Evolutionary conservation across 2,329 filamentous ascomycete genomes (phyloP).

Genomic region (Ambrosiella cleistominuta): DNA sequence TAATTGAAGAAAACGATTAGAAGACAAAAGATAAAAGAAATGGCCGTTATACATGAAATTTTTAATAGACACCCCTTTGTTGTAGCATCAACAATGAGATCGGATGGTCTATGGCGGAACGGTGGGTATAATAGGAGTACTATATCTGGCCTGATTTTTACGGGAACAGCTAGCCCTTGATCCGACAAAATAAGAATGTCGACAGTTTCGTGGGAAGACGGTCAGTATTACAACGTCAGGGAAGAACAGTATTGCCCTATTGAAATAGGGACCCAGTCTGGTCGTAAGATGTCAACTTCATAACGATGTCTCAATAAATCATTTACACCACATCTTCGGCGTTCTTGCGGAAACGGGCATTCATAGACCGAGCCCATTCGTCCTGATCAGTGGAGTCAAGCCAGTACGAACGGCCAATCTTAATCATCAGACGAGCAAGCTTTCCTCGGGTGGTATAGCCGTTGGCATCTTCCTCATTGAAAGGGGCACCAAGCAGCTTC

Average conservation of each 20-base stretch:
- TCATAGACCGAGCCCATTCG: constrained; percentile 42
- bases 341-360: constrained; percentile 14
- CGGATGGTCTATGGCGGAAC: neutral
- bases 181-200: neutral
- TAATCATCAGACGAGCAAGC: constrained; percentile 63
- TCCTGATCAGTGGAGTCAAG: constrained; percentile 49
- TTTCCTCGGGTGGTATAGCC: constrained; percentile 65
- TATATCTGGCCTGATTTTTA: neutral
- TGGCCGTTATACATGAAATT: neutral
- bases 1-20: neutral
- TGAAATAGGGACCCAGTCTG: neutral
- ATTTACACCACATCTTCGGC: constrained; percentile 11
- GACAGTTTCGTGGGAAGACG: neutral
- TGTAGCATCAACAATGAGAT: neutral
- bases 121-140: neutral
- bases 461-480: constrained; percentile 50
- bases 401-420: constrained; percentile 63
- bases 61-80: neutral
- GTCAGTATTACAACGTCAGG: neutral
- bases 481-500: constrained; percentile 33
- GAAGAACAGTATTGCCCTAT: neutral
- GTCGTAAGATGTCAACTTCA: neutral
- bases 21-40: neutral
- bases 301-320: neutral
- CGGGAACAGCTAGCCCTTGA: neutral